Conservation (phyloP, 306 rosid species). For the Astragalus membranaceus region DNA sequence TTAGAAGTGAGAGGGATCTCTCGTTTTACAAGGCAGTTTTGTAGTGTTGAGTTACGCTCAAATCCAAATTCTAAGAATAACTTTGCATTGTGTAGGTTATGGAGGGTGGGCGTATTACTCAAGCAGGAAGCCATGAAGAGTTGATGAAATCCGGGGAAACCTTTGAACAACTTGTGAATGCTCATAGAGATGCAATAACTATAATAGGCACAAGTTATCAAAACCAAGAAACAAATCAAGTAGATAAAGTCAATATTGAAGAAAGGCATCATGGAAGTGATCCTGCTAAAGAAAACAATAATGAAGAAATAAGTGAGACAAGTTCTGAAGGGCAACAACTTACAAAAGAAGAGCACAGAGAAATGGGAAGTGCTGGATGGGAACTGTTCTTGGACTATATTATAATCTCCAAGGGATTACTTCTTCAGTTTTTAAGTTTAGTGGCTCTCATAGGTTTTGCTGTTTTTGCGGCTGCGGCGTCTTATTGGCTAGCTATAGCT, state of each 20-base stretch:
- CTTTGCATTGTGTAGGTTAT: slow-evolving; percentile 26
- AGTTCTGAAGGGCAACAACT: slow-evolving; percentile 28
- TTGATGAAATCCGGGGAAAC: slow-evolving; percentile 46
- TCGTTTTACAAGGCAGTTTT: too few species aligned
- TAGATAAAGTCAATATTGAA: slow-evolving; percentile 1
- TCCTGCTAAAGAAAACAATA: neutral
- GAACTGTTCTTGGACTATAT: slow-evolving; percentile 50
- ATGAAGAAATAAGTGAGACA: slow-evolving; percentile 13
- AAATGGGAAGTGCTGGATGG: slow-evolving; percentile 52
- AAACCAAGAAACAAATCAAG: slow-evolving; percentile 13
- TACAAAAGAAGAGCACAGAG: slow-evolving; percentile 56
- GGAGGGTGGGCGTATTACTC: slow-evolving; percentile 36
- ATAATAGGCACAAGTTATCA: slow-evolving; percentile 8
- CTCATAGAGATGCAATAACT: slow-evolving; percentile 50
- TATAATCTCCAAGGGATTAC: slow-evolving; percentile 22
- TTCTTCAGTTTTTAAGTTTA: slow-evolving; percentile 12
- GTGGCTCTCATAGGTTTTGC: slow-evolving; percentile 15
- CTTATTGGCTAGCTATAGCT: slow-evolving; percentile 60
- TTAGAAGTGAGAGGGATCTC: too few species aligned
- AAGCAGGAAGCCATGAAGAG: slow-evolving; percentile 54
- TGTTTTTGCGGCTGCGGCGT: slow-evolving; percentile 31
- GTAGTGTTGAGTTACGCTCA: too few species aligned
- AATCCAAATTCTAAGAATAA: too few species aligned
- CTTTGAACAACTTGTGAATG: slow-evolving; percentile 60
- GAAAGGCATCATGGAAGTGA: slow-evolving; percentile 6